A percentile compares a stretch with the other conserved stretches of the same genome.
phyloP scores from a whole-genome alignment of 768 basidiomycete genomes.

The Pilatotrama ljubarskyi region DNA sequence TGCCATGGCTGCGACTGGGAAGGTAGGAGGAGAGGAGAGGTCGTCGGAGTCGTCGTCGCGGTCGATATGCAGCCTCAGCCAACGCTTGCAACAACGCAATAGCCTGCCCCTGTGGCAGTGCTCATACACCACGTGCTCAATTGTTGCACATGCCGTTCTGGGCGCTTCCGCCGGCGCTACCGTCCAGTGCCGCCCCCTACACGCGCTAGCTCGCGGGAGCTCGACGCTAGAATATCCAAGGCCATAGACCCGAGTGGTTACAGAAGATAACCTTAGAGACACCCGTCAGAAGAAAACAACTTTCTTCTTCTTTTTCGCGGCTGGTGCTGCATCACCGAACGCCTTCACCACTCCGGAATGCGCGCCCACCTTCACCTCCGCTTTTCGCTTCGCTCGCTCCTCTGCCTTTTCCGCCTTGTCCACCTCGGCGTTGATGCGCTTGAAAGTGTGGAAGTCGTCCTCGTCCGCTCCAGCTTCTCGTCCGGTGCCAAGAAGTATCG shows the following conservation, averaged over 20 bases:
- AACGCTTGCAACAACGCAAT: conserved; percentile 9
- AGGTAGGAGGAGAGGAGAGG: neutral
- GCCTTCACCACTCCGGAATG: conserved; percentile 39
- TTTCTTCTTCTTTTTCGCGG: conserved; percentile 25
- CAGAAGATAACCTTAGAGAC: conserved; percentile 31
- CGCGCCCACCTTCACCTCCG: conserved; percentile 46
- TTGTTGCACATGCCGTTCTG: conserved; percentile 48
- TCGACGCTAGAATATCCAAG: conserved; percentile 38
- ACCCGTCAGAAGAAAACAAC: conserved; percentile 25
- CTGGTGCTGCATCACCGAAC: conserved; percentile 17
- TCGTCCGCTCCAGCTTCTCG: conserved; percentile 81
- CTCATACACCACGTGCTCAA: neutral
- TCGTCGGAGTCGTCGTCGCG: too few relatives aligned
- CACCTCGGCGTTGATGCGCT: conserved; percentile 60
- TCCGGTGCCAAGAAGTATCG: conserved; percentile 47
- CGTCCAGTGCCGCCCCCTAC: conserved; percentile 75
- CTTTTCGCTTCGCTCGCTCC: conserved; percentile 42
- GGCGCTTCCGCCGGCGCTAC: neutral
- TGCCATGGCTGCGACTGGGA: conserved; percentile 16
- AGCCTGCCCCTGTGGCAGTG: conserved; percentile 13
- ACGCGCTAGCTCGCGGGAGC: conserved; percentile 64
- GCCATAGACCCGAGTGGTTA: neutral
- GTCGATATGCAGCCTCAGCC: neutral
- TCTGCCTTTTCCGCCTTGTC: conserved; percentile 58
- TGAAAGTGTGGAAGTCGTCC: conserved; percentile 89